Conservation (phyloP, 352 stramenopile genomes). For the Phytophthora fragariae region DNA sequence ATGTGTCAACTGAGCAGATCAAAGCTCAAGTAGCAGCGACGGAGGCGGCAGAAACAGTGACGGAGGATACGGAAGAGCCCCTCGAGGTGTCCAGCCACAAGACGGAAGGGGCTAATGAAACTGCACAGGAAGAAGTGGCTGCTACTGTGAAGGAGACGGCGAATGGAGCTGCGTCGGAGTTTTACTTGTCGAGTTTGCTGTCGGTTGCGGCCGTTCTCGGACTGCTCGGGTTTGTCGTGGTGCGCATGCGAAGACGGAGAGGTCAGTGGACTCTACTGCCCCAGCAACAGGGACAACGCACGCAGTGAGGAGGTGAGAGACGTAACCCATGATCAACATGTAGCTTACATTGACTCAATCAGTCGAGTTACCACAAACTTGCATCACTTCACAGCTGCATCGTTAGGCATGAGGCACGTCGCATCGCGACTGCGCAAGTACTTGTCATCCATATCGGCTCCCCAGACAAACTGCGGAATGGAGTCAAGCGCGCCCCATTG, state of each 20-base stretch:
- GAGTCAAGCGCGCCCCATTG: neutral
- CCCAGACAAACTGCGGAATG: neutral
- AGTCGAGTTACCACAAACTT: no score
- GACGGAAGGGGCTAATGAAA: slow-evolving; percentile 29
- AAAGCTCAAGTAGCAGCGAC: neutral
- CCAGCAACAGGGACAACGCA: slow-evolving; percentile 23
- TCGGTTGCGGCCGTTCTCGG: slow-evolving; percentile 15
- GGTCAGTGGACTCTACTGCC: slow-evolving; percentile 28
- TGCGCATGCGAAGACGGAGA: slow-evolving; percentile 25
- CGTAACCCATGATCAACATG: neutral
- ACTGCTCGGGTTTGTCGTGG: slow-evolving; percentile 19
- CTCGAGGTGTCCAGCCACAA: slow-evolving; percentile 27
- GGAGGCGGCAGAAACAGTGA: slow-evolving; percentile 7
- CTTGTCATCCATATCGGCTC: neutral
- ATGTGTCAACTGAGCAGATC: neutral
- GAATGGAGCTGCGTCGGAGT: neutral
- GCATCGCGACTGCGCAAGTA: neutral
- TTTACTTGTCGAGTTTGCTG: slow-evolving; percentile 23
- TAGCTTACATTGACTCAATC: slow-evolving; percentile 5
- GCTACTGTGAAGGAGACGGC: neutral
- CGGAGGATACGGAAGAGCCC: slow-evolving; percentile 26
- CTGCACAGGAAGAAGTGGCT: slow-evolving; percentile 6
- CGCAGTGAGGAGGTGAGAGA: slow-evolving; percentile 15
- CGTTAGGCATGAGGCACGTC: no score
- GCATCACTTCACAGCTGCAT: no score